A percentile compares a stretch with the other conserved stretches of the same genome.
Evolutionary conservation across 768 basidiomycete species (phyloP).

Genomic region (Auricularia sp.): DNA sequence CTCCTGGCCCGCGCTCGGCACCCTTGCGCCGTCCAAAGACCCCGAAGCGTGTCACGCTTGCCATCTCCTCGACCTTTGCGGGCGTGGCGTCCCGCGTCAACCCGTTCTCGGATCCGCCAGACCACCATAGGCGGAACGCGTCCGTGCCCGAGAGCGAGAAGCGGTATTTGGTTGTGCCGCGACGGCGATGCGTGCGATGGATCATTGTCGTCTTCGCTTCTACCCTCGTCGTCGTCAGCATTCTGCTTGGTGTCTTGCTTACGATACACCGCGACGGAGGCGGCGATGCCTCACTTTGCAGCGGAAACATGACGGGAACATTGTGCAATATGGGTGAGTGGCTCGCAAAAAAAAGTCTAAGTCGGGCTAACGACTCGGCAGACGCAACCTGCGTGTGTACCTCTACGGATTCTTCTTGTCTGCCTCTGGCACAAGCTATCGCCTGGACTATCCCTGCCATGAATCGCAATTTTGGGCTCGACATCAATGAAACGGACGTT

Average conservation of each 20-base stretch:
- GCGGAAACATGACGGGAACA: slow-evolving; percentile 36
- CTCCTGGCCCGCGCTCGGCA: not conserved
- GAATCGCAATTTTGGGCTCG: slow-evolving; percentile 37
- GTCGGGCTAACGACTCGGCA: slow-evolving; percentile 16
- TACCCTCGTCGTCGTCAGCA: slow-evolving; percentile 27
- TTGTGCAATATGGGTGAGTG: slow-evolving; percentile 47
- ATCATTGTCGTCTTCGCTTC: slow-evolving; percentile 20
- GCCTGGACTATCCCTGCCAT: slow-evolving; percentile 37
- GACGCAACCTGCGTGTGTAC: slow-evolving; percentile 57
- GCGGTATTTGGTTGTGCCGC: not conserved
- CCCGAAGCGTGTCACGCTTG: not conserved
- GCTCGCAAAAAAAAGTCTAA: not conserved
- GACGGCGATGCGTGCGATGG: not conserved
- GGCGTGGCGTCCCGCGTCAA: not conserved
- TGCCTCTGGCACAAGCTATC: slow-evolving; percentile 41
- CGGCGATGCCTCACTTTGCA: slow-evolving; percentile 22
- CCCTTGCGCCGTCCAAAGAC: not conserved
- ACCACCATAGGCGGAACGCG: not conserved
- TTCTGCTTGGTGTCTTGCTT: slow-evolving; percentile 28
- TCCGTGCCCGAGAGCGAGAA: not conserved
- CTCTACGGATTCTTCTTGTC: slow-evolving; percentile 23
- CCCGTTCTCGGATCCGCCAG: not conserved
- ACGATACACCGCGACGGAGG: slow-evolving; percentile 22
- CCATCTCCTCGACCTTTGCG: not conserved
- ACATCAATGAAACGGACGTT: slow-evolving; percentile 33